These are phyloP conservation scores for Musa beccarii DNA, from an alignment of 176 grass and related monocot species.

Conservation along the genomic window DNA sequence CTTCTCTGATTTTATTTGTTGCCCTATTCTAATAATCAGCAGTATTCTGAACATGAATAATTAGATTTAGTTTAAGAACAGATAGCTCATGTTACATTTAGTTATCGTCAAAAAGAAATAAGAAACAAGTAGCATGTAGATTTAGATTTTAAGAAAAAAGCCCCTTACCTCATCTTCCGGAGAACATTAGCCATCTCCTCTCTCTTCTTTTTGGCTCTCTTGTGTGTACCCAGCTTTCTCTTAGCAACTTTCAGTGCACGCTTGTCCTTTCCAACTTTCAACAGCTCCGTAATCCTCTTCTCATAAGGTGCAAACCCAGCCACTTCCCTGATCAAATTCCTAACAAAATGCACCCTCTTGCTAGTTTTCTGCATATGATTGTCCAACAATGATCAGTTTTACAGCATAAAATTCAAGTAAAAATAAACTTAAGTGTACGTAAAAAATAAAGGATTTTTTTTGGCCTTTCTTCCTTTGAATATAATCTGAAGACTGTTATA, in stretches of 20 bases:
- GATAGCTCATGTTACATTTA: too few relatives aligned
- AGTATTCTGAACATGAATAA: too few relatives aligned
- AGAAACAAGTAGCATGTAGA: too few relatives aligned
- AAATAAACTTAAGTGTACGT: neutral
- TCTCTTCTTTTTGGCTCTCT: slow-evolving; percentile 8
- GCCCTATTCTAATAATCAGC: too few relatives aligned
- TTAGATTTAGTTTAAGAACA: too few relatives aligned
- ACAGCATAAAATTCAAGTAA: neutral
- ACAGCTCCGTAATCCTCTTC: neutral
- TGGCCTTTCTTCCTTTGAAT: too few relatives aligned
- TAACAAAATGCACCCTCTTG: neutral
- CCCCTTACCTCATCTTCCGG: neutral
- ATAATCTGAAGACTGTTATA: too few relatives aligned
- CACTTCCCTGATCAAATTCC: neutral
- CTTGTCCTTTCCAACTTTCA: slow-evolving; percentile 7
- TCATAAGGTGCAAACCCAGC: slow-evolving; percentile 6
- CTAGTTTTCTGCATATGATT: neutral
- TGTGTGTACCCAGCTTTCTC: slow-evolving; percentile 6
- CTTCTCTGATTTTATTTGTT: too few relatives aligned
- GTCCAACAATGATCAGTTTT: neutral
- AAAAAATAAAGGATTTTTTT: neutral
- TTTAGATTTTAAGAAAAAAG: neutral
- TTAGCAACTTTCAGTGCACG: neutral
- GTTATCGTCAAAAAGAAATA: too few relatives aligned
- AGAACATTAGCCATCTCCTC: slow-evolving; percentile 7